Evolutionary conservation across 176 grass and related monocot species (phyloP).

Genomic region (Rhipidocladum racemiflorum): DNA sequence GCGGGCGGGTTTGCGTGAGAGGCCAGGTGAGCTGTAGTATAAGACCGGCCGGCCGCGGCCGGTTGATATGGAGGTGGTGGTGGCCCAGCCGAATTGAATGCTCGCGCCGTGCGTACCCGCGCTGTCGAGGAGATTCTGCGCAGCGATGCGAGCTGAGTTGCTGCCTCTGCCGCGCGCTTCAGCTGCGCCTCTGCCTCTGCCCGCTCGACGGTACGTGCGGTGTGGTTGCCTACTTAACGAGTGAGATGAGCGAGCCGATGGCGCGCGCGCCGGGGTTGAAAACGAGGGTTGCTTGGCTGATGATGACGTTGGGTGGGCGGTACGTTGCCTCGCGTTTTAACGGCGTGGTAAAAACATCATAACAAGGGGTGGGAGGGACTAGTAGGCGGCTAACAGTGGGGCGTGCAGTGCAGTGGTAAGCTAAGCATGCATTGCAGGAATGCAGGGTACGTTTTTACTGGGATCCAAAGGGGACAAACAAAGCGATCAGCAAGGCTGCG

Average conservation of each 20-base stretch:
- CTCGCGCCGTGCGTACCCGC: slow-evolving; percentile 7
- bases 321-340: not conserved
- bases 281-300: not conserved
- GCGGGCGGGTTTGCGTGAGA: not conserved
- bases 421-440: too few species aligned
- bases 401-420: not conserved
- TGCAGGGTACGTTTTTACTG: slow-evolving; percentile 29
- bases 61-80: slow-evolving; percentile 26
- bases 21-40: not conserved
- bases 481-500: slow-evolving; percentile 27
- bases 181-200: not conserved
- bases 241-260: not conserved
- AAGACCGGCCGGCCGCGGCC: not conserved
- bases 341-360: slow-evolving; percentile 25
- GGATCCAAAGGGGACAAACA: slow-evolving; percentile 28
- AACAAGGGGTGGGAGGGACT: too few species aligned
- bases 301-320: not conserved
- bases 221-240: not conserved
- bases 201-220: not conserved
- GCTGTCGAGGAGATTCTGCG: slow-evolving; percentile 26
- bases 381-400: not conserved
- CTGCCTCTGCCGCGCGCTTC: not conserved
- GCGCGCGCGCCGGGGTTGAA: not conserved
- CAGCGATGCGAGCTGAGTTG: not conserved
- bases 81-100: slow-evolving; percentile 35